Evolutionary conservation across 1,284 basidiomycete genomes (phyloP).

Genomic region (Agaricales sp.): DNA sequence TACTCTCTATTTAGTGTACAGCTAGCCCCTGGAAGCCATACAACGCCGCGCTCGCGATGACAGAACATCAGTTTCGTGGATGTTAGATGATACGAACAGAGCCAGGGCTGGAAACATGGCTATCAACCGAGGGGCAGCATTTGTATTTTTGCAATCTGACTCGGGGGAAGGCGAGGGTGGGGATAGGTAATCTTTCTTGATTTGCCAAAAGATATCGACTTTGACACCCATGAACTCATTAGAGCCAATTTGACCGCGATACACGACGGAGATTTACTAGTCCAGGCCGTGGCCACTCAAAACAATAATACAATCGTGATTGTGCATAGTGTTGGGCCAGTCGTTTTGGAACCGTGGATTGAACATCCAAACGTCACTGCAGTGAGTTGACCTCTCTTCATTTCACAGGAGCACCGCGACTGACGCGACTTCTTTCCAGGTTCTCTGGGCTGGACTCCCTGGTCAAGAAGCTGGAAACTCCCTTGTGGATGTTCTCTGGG

Average conservation of each 20-base stretch:
- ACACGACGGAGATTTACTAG: constrained; percentile 32
- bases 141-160: constrained; percentile 30
- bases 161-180: constrained; percentile 32
- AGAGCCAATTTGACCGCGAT: constrained; percentile 44
- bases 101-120: constrained; percentile 17
- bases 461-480: constrained; percentile 56
- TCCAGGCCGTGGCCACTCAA: constrained; percentile 17
- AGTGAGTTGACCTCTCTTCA: constrained; percentile 9
- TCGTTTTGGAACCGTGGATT: constrained; percentile 40
- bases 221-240: constrained; percentile 36
- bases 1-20: background rate
- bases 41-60: constrained; percentile 20
- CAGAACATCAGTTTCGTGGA: constrained; percentile 24
- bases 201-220: constrained; percentile 43
- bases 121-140: constrained; percentile 18
- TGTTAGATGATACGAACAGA: constrained; percentile 24
- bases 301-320: constrained; percentile 48
- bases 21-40: constrained; percentile 29
- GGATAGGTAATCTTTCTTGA: too few species aligned
- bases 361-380: constrained; percentile 40
- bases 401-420: constrained; percentile 2
- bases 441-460: constrained; percentile 39
- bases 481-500: constrained; percentile 41
- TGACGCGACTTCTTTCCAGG: too few species aligned
- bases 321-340: constrained; percentile 38